Conservation (phyloP, 257 asterid genomes). For the Capsicum baccatum region DNA sequence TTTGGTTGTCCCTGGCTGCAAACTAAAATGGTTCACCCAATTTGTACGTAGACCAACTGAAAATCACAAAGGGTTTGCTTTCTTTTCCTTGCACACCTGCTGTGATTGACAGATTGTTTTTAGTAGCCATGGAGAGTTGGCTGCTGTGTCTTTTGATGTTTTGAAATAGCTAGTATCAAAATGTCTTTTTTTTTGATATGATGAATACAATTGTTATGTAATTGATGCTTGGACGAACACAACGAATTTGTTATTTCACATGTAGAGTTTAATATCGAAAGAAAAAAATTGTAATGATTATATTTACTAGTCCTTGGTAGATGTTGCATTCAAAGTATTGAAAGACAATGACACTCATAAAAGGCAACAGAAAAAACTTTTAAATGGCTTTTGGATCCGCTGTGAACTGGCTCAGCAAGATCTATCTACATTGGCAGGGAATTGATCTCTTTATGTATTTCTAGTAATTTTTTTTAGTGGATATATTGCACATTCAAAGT, state of each 20-base stretch:
- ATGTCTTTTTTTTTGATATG: background rate
- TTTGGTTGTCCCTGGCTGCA: background rate
- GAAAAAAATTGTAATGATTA: background rate
- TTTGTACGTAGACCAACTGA: background rate
- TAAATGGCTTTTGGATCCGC: background rate
- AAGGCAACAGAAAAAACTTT: background rate
- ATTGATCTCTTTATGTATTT: too few relatives aligned
- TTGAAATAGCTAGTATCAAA: conserved; percentile 4
- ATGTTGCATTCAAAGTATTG: background rate
- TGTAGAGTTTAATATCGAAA: background rate
- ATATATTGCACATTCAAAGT: too few relatives aligned
- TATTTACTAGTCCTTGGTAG: background rate
- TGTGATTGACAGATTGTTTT: background rate
- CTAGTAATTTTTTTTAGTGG: too few relatives aligned
- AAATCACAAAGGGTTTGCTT: background rate
- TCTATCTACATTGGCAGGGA: too few relatives aligned
- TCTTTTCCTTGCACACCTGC: background rate
- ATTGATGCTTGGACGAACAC: background rate
- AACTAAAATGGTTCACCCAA: background rate
- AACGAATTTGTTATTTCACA: background rate
- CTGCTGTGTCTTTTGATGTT: conserved; percentile 9
- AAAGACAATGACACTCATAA: background rate
- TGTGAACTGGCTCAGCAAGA: background rate
- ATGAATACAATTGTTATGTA: background rate
- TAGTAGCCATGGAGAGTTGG: background rate